Percentiles rank a stretch among this genome's conserved stretches.
phyloP scores from a whole-genome alignment of 83 land plant species.

The Isoetes engelmannii region DNA sequence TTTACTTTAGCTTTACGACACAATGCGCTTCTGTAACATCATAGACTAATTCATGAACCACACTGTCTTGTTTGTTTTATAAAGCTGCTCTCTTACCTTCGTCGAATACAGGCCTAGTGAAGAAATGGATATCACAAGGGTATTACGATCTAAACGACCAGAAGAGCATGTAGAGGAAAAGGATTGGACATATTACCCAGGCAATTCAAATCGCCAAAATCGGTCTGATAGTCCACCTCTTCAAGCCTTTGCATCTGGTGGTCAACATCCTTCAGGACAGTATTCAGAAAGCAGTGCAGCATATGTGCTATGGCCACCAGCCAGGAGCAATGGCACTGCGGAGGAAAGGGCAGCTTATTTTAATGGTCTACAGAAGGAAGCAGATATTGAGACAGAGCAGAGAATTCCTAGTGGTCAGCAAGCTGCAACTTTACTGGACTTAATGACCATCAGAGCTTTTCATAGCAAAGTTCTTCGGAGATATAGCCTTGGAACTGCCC shows the following conservation, averaged over 20 bases:
- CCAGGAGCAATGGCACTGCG: constrained; percentile 52
- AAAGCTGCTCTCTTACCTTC: no score
- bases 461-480: constrained; percentile 83
- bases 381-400: constrained; percentile 44
- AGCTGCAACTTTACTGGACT: constrained; percentile 86
- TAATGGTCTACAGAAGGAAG: constrained; percentile 75
- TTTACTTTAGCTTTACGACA: no score
- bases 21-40: no score
- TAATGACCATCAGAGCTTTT: constrained; percentile 88
- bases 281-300: constrained; percentile 71
- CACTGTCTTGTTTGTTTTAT: no score
- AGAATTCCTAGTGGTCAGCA: constrained; percentile 59
- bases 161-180: background rate
- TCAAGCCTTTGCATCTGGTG: constrained; percentile 55
- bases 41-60: no score
- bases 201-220: background rate
- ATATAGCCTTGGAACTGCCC: constrained; percentile 80
- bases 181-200: constrained; percentile 14
- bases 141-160: constrained; percentile 10
- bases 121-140: constrained; percentile 19
- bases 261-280: constrained; percentile 30
- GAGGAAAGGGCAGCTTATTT: constrained; percentile 88
- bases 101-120: constrained; percentile 8
- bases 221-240: constrained; percentile 35
- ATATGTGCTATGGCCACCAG: constrained; percentile 75